Conservation (phyloP, 108 stramenopile species). For the Chaetoceros muelleri region DNA sequence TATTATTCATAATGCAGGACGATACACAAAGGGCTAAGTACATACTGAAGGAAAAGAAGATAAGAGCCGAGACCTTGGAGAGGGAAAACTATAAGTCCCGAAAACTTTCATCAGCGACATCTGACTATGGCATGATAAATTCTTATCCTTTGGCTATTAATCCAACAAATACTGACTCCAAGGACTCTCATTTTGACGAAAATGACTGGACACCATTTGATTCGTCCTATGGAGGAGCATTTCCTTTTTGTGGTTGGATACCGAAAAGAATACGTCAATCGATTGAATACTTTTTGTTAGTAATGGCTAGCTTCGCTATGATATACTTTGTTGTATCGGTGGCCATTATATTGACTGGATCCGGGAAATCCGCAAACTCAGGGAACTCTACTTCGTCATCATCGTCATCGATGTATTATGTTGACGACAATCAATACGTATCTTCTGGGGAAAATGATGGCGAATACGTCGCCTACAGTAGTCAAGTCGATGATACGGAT, state of each 20-base stretch:
- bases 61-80: not conserved
- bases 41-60: not conserved
- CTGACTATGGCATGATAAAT: not conserved
- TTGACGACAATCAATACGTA: not conserved
- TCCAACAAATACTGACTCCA: not conserved
- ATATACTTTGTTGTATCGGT: not conserved
- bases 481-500: not conserved
- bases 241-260: conserved; percentile 56
- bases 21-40: too few relatives aligned
- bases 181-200: not conserved
- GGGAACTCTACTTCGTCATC: too few relatives aligned
- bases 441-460: not conserved
- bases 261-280: conserved; percentile 39
- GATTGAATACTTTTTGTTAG: conserved; percentile 42
- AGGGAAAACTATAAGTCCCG: not conserved
- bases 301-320: not conserved
- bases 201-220: conserved; percentile 54
- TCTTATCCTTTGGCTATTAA: not conserved
- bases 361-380: not conserved
- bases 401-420: not conserved
- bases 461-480: not conserved
- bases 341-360: not conserved
- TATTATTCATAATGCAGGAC: too few relatives aligned
- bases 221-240: conserved; percentile 56
- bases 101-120: not conserved